Percentiles rank a stretch among this genome's conserved stretches.
phyloP scores from a whole-genome alignment of 306 rosid species.

The Medicago lupulina region DNA sequence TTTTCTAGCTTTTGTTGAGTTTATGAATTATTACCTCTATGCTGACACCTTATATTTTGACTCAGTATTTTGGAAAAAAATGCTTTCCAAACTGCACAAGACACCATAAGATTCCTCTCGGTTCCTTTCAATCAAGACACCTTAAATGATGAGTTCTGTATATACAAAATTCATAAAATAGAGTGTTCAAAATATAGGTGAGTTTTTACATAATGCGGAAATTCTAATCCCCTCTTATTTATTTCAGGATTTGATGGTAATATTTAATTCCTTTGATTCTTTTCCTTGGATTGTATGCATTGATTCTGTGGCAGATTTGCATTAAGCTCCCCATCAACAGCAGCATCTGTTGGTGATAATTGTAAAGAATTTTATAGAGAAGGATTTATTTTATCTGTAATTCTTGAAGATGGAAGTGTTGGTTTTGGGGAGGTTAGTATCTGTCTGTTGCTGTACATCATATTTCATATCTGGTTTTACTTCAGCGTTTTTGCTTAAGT shows the following conservation, averaged over 20 bases:
- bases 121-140: constrained; percentile 48
- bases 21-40: constrained; percentile 40
- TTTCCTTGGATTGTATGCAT: constrained; percentile 24
- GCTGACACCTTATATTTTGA: constrained; percentile 36
- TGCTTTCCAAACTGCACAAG: constrained; percentile 65
- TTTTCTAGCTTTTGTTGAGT: constrained; percentile 28
- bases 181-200: constrained; percentile 75
- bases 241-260: constrained; percentile 6
- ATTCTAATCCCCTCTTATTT: constrained; percentile 11
- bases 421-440: constrained; percentile 95
- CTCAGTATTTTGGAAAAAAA: constrained; percentile 66
- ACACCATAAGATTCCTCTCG: constrained; percentile 52
- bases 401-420: constrained; percentile 81
- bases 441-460: constrained; percentile 25
- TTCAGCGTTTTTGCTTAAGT: not conserved
- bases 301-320: constrained; percentile 63
- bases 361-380: constrained; percentile 63
- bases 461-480: constrained; percentile 26
- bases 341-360: constrained; percentile 46
- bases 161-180: constrained; percentile 59
- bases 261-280: constrained; percentile 24
- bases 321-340: constrained; percentile 74
- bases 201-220: constrained; percentile 34
- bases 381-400: constrained; percentile 81
- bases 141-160: constrained; percentile 44